These are phyloP conservation scores for Cladophialophora carrionii DNA, from an alignment of 2,329 filamentous ascomycete species.

Conservation along the genomic window DNA sequence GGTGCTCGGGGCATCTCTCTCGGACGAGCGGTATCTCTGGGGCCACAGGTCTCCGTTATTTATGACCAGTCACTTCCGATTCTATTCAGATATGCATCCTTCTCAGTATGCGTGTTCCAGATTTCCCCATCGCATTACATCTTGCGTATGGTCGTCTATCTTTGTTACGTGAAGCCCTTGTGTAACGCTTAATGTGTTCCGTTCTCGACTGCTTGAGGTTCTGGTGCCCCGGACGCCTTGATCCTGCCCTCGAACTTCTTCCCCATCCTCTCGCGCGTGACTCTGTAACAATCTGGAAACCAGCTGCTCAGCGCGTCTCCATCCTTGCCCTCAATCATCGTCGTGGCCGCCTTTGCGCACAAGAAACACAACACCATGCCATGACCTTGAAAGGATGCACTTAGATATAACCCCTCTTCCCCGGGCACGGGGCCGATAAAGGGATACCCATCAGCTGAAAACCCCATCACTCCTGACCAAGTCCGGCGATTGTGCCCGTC, in stretches of 20 bases:
- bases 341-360: constrained; percentile 31
- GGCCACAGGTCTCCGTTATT: neutral
- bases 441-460: constrained; percentile 57
- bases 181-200: neutral
- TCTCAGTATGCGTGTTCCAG: neutral
- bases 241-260: constrained; percentile 30
- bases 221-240: constrained; percentile 18
- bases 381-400: constrained; percentile 35
- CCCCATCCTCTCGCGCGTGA: constrained; percentile 30
- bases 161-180: neutral
- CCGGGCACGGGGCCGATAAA: constrained; percentile 55
- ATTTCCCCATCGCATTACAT: neutral
- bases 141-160: neutral
- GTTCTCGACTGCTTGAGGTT: constrained; percentile 12
- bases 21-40: neutral
- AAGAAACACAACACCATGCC: constrained; percentile 37
- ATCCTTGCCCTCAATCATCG: constrained; percentile 29
- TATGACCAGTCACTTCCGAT: constrained; percentile 1
- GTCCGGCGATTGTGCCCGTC: constrained; percentile 52
- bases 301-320: constrained; percentile 24
- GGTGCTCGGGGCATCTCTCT: neutral
- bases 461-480: constrained; percentile 64
- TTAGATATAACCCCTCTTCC: constrained; percentile 40
- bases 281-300: constrained; percentile 34
- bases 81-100: neutral